Base-by-base conservation (phyloP, 2,329 filamentous ascomycete species). In the Aspergillus transmontanensis region DNA sequence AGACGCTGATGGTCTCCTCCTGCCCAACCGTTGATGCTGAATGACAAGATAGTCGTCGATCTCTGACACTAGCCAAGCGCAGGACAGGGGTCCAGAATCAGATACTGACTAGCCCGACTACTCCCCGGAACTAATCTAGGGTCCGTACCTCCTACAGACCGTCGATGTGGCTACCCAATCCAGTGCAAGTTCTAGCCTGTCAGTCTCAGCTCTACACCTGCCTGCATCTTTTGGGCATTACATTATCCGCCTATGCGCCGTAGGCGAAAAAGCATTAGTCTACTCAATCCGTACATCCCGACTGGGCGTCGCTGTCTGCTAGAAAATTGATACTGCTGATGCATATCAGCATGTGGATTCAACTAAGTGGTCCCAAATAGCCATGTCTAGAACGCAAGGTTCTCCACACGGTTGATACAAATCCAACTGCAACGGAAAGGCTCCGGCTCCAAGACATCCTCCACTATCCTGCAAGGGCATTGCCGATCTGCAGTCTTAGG, bases 261-360 rank as follows among this genome's bases (percentile, higher is more conserved):
- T 34, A 50, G 16, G 14, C 26, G 41, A 55, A 55, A 34, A 28
- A 26, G n/a, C n/a, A 39, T 39, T 39, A 55, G 32, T 55, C n/a
- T 55, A 55, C 32, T 16, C 21, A 41, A 39, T 39, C 6, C 21
- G n/a, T 23, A 19, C 21, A 10, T 32, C 56, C n/a, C 41, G 41
- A 58, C 56, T 58, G 56, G 56, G 26, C 21, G 23, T 16, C 43
- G 14, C 16, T 45, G 43, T 48, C 41, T 48, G n/a, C 56, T 51
- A 32, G 41, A 57, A 48, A 36, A 39, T 32, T 28, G 28, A 48
- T 48, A 36, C 12, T 58, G 39, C 50, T 43, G 55, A 64, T 65
- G 63, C 57, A 63, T 58, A 58, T 54, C 43, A 63, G 57, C 46
- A 63, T 60, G 51, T 59, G 59, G 57, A 56, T 65, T 59, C 41